These are phyloP conservation scores for Dictyostelium intermedium DNA, from an alignment of 78 protist genomes.

Conservation along the genomic window DNA sequence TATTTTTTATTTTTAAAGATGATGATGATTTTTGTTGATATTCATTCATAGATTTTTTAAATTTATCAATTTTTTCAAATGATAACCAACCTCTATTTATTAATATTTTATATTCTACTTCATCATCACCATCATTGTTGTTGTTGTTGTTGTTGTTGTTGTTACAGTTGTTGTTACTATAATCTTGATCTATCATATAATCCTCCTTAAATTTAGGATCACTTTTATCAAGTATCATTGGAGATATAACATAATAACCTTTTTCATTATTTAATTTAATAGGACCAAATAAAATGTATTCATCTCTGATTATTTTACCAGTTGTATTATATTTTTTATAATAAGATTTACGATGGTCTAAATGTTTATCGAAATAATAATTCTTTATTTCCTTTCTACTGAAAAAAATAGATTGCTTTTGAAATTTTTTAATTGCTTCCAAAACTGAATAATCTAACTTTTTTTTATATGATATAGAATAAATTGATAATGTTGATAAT, in stretches of 20 bases:
- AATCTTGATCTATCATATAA: too few relatives aligned
- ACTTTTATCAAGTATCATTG: neutral
- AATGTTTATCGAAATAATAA: neutral
- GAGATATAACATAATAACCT: neutral
- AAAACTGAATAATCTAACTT: too few relatives aligned
- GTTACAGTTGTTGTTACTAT: too few relatives aligned
- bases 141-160: too few relatives aligned
- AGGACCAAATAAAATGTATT: neutral
- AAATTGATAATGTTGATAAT: too few relatives aligned
- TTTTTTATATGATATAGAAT: too few relatives aligned
- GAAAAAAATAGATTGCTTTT: neutral
- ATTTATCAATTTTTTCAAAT: neutral
- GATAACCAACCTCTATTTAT: neutral
- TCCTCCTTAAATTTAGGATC: neutral
- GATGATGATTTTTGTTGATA: too few relatives aligned
- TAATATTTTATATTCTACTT: too few relatives aligned
- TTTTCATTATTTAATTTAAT: too few relatives aligned
- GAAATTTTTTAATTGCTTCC: neutral
- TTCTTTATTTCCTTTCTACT: too few relatives aligned
- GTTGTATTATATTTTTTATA: neutral
- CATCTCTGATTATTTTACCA: neutral
- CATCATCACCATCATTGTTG: neutral
- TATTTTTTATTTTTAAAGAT: neutral
- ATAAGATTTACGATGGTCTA: neutral
- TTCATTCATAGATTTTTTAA: neutral